Conservation (phyloP, 2,329 filamentous ascomycete genomes). For the Talaromyces rugulosus region DNA sequence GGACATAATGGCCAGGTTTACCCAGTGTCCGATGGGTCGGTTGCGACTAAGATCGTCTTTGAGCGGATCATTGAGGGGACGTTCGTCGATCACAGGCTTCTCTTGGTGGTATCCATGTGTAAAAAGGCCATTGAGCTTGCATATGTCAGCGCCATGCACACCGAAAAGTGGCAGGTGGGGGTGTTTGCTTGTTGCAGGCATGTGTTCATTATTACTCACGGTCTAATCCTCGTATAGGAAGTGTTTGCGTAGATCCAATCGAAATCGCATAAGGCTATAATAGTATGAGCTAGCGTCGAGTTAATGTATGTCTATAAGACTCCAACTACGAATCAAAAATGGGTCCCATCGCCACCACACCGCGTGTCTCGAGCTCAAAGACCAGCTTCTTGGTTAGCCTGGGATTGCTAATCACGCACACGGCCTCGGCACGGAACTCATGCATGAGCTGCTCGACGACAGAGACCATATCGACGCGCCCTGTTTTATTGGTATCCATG, state of each 20-base stretch:
- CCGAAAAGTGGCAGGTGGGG: background rate
- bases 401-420: constrained; percentile 70
- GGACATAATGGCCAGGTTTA: background rate
- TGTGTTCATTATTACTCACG: background rate
- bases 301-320: background rate
- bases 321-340: constrained; percentile 63
- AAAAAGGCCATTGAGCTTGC: background rate
- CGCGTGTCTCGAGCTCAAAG: constrained; percentile 62
- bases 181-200: background rate
- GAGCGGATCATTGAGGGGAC: background rate
- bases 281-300: background rate
- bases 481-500: constrained; percentile 59
- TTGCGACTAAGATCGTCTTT: background rate
- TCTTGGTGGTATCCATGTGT: background rate
- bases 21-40: background rate
- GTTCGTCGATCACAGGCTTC: background rate
- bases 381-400: constrained; percentile 64
- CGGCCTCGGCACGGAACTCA: constrained; percentile 57
- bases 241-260: background rate
- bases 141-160: background rate
- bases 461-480: constrained; percentile 56
- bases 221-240: background rate
- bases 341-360: constrained; percentile 65
- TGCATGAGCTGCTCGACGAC: constrained; percentile 50
- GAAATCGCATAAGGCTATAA: background rate